A percentile compares a stretch with the other conserved stretches of the same genome.
Conservation (phyloP, 2,329 filamentous ascomycete species). For the Epichloe amarillans region DNA sequence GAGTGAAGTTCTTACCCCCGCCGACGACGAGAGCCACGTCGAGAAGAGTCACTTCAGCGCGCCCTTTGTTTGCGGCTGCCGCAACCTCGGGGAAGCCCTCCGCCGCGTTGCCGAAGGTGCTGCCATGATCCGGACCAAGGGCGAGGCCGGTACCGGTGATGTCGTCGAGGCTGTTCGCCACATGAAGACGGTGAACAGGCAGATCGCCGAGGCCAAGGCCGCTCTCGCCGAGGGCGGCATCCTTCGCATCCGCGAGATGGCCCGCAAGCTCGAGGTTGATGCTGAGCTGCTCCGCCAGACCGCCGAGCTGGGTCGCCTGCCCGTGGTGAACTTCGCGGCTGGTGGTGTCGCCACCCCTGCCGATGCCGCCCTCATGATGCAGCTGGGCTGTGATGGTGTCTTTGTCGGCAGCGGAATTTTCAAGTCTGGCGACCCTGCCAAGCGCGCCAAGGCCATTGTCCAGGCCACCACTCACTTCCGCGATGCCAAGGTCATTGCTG, state of each 20-base stretch:
- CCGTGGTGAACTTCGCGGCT: conserved; percentile 95
- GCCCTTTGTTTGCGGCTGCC: conserved; percentile 93
- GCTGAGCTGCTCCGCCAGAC: conserved; percentile 73
- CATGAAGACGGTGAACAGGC: conserved; percentile 77
- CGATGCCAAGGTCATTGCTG: conserved; percentile 72
- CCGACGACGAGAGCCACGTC: conserved; percentile 82
- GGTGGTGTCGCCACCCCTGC: conserved; percentile 99
- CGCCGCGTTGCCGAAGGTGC: conserved; percentile 84
- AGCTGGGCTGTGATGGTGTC: conserved; percentile 92
- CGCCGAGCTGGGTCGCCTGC: conserved; percentile 73
- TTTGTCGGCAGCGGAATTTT: conserved; percentile 97
- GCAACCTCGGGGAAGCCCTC: conserved; percentile 86
- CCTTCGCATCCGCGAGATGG: conserved; percentile 50
- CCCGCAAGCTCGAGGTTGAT: conserved; percentile 69
- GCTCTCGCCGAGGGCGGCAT: conserved; percentile 48
- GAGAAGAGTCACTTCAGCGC: conserved; percentile 72
- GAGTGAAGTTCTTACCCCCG: conserved; percentile 91
- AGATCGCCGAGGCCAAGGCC: conserved; percentile 69
- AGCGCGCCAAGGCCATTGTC: conserved; percentile 88
- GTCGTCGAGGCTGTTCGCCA: conserved; percentile 94
- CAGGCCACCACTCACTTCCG: conserved; percentile 84
- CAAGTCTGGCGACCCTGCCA: conserved; percentile 83
- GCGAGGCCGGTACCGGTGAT: conserved; percentile 92
- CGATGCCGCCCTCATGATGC: conserved; percentile 95
- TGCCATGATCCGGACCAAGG: conserved; percentile 98